phyloP scores from a whole-genome alignment of 139 green algal species.

The Tetraselmis chui region DNA sequence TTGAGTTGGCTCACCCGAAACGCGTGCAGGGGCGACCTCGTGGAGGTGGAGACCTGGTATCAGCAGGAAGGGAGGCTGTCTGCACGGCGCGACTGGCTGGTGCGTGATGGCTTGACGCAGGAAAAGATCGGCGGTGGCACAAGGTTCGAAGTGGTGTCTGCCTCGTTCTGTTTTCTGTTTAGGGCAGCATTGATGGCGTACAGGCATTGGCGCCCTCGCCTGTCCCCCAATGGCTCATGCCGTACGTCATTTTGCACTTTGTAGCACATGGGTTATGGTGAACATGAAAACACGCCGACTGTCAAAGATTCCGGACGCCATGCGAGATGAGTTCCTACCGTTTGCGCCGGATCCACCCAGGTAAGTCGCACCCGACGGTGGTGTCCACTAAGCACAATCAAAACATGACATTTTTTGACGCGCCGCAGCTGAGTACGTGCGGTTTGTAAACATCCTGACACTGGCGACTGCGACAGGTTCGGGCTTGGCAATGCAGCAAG shows the following conservation, averaged over 20 bases:
- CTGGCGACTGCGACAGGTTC: neutral
- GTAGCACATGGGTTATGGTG: slow-evolving; percentile 87
- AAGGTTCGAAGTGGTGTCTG: slow-evolving; percentile 34
- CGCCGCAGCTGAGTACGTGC: too few species aligned
- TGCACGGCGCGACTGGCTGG: slow-evolving; percentile 71
- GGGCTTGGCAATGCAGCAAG: neutral
- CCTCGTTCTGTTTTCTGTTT: neutral
- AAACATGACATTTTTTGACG: too few species aligned
- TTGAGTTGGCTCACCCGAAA: neutral
- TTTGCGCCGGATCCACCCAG: slow-evolving; percentile 31
- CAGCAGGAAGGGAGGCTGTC: slow-evolving; percentile 66
- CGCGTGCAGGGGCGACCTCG: slow-evolving; percentile 53
- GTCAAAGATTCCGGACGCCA: slow-evolving; percentile 60
- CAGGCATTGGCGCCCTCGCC: neutral
- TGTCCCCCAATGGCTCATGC: too few species aligned
- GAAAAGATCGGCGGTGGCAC: slow-evolving; percentile 68
- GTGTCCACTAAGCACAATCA: too few species aligned
- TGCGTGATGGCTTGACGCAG: slow-evolving; percentile 49
- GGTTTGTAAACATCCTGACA: too few species aligned
- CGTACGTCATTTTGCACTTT: too few species aligned
- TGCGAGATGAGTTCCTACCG: slow-evolving; percentile 41
- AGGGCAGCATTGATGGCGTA: neutral
- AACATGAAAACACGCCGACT: slow-evolving; percentile 73
- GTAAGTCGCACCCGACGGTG: slow-evolving; percentile 19
- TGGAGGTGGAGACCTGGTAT: slow-evolving; percentile 86